Percentiles rank a stretch among this genome's conserved stretches.
These are phyloP conservation scores for Silene uniflora DNA, from an alignment of 148 eudicot species.

Conservation along the genomic window DNA sequence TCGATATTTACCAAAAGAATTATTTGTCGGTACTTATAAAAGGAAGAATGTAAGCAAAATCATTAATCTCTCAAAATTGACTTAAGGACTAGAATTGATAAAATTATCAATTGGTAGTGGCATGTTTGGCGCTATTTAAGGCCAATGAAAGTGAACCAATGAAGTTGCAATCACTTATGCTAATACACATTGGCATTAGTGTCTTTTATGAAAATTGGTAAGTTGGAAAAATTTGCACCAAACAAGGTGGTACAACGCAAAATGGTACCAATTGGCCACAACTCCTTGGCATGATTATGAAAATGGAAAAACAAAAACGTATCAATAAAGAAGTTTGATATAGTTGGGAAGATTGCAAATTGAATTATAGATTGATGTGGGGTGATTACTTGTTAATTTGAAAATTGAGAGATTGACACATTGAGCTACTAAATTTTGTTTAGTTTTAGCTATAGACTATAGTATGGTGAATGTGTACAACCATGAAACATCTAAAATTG, in stretches of 20 bases:
- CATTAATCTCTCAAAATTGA: neutral
- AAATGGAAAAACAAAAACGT: constrained; percentile 2
- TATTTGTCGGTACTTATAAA: neutral
- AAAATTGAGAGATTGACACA: neutral
- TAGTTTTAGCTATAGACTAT: neutral
- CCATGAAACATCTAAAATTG: constrained; percentile 3
- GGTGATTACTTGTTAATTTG: neutral
- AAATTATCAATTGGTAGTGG: neutral
- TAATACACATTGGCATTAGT: neutral
- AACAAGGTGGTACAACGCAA: neutral
- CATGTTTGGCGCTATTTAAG: neutral
- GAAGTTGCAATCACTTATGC: neutral
- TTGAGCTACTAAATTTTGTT: neutral
- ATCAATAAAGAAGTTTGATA: constrained; percentile 3
- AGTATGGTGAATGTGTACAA: constrained; percentile 3
- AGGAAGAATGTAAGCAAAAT: neutral
- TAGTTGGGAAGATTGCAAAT: constrained; percentile 3
- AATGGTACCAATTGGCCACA: neutral
- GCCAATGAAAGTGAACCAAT: neutral
- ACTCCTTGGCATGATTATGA: neutral
- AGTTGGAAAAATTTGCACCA: neutral
- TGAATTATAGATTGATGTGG: neutral
- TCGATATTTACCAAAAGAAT: too few species aligned
- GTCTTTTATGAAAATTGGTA: constrained; percentile 5
- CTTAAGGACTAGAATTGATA: neutral